A percentile compares a stretch with the other conserved stretches of the same genome.
Conservation (phyloP, 306 rosid genomes). For the Prunus campanulata region DNA sequence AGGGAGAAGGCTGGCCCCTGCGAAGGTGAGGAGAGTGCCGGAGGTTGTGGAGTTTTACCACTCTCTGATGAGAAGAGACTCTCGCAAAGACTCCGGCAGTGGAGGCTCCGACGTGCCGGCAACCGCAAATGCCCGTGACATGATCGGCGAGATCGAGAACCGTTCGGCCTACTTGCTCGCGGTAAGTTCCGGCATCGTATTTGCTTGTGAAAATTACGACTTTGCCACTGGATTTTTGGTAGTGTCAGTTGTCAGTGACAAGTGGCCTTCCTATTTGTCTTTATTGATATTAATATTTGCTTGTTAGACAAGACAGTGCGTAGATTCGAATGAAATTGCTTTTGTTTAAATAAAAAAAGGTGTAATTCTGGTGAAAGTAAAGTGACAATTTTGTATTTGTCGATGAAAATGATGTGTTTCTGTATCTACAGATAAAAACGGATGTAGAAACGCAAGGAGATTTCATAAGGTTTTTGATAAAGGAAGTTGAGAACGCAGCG, state of each 20-base stretch:
- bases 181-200: slow-evolving; percentile 53
- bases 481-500: slow-evolving; percentile 86
- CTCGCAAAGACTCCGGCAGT: slow-evolving; percentile 56
- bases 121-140: slow-evolving; percentile 80
- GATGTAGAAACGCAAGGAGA: slow-evolving; percentile 98
- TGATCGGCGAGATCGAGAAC: slow-evolving; percentile 99
- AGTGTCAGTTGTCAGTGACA: slow-evolving; percentile 48
- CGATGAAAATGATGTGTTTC: neutral
- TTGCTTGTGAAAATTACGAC: slow-evolving; percentile 31
- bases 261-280: slow-evolving; percentile 30
- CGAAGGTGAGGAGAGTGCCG: slow-evolving; percentile 78
- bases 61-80: slow-evolving; percentile 89
- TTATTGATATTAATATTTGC: slow-evolving; percentile 34
- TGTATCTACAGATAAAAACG: slow-evolving; percentile 70
- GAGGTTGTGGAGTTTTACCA: slow-evolving; percentile 98
- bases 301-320: slow-evolving; percentile 46
- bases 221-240: slow-evolving; percentile 38
- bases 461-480: slow-evolving; percentile 79
- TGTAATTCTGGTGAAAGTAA: slow-evolving; percentile 30
- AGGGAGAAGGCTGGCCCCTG: slow-evolving; percentile 42
- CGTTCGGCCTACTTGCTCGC: slow-evolving; percentile 88
- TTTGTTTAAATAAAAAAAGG: neutral
- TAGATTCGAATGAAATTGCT: slow-evolving; percentile 34
- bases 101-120: slow-evolving; percentile 45
- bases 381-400: slow-evolving; percentile 17